phyloP scores from a whole-genome alignment of 1,284 basidiomycete genomes.

The Sporisorium iseilematis-ciliati region DNA sequence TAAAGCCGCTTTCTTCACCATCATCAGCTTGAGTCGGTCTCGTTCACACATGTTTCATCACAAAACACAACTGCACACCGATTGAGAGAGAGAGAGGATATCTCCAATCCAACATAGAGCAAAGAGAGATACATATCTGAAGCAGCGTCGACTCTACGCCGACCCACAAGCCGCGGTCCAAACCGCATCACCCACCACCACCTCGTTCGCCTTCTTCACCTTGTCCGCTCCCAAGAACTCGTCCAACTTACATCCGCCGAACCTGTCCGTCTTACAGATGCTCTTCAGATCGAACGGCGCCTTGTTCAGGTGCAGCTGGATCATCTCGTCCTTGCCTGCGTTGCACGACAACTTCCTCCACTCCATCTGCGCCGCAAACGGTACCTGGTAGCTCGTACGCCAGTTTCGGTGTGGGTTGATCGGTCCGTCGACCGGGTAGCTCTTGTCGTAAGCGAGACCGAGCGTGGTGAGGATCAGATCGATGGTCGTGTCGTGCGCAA shows the following conservation, averaged over 20 bases:
- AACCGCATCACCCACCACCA: conserved; percentile 24
- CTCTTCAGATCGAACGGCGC: conserved; percentile 65
- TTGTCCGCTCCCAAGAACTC: conserved; percentile 14
- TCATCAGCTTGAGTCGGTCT: too few relatives aligned
- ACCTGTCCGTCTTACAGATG: conserved; percentile 26
- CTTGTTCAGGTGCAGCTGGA: conserved; percentile 73
- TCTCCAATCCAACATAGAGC: too few relatives aligned
- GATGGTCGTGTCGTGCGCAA: conserved; percentile 74
- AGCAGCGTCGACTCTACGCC: background rate
- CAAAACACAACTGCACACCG: too few relatives aligned
- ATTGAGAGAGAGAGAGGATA: too few relatives aligned
- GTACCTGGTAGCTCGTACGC: conserved; percentile 71
- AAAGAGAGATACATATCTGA: background rate
- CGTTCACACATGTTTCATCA: too few relatives aligned
- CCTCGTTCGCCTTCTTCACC: conserved; percentile 26
- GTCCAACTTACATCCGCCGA: conserved; percentile 21
- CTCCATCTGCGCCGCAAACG: conserved; percentile 73
- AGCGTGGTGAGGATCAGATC: conserved; percentile 72
- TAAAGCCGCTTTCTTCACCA: too few relatives aligned
- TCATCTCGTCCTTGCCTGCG: conserved; percentile 71
- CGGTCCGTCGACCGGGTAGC: conserved; percentile 66
- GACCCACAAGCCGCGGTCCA: conserved; percentile 39
- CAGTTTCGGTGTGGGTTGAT: conserved; percentile 70
- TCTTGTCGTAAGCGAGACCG: conserved; percentile 70
- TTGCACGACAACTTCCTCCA: conserved; percentile 73